phyloP scores from a whole-genome alignment of 2,329 filamentous ascomycete genomes.

The Neobulgaria alba region DNA sequence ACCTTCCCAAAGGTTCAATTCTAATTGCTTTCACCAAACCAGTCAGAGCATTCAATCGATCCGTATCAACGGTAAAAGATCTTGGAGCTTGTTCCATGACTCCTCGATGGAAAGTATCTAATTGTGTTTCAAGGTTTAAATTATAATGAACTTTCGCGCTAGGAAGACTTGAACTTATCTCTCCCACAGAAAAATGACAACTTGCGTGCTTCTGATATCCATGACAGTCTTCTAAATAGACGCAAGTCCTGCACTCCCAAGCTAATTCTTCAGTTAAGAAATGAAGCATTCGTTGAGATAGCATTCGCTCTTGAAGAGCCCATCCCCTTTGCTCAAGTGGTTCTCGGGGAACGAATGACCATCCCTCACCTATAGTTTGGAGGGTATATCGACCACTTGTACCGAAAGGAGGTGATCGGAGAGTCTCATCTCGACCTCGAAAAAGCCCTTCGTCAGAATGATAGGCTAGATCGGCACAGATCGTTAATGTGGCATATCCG shows the following conservation, averaged over 20 bases:
- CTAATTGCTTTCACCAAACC: not conserved
- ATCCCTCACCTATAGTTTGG: not conserved
- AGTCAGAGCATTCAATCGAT: not conserved
- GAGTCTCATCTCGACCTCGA: not conserved
- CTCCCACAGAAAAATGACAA: not conserved
- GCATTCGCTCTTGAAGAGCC: constrained; percentile 4
- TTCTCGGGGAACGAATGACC: not conserved
- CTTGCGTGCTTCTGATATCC: not conserved
- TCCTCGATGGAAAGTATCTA: not conserved
- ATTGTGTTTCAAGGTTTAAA: not conserved
- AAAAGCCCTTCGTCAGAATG: not conserved
- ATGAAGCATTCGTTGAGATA: not conserved
- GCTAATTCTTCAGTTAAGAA: not conserved
- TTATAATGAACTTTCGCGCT: not conserved
- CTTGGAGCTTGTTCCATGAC: not conserved
- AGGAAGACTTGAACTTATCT: not conserved
- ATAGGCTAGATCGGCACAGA: not conserved
- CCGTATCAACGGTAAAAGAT: not conserved
- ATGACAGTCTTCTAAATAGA: not conserved
- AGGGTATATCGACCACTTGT: not conserved
- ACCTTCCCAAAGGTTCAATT: not conserved
- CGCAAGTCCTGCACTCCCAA: not conserved
- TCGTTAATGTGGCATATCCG: not conserved
- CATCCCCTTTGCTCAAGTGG: not conserved
- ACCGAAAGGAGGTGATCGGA: not conserved